Percentiles rank a stretch among this genome's conserved stretches.
Evolutionary conservation across 345 rosid genomes (phyloP).

Genomic region (Gossypium mustelinum): DNA sequence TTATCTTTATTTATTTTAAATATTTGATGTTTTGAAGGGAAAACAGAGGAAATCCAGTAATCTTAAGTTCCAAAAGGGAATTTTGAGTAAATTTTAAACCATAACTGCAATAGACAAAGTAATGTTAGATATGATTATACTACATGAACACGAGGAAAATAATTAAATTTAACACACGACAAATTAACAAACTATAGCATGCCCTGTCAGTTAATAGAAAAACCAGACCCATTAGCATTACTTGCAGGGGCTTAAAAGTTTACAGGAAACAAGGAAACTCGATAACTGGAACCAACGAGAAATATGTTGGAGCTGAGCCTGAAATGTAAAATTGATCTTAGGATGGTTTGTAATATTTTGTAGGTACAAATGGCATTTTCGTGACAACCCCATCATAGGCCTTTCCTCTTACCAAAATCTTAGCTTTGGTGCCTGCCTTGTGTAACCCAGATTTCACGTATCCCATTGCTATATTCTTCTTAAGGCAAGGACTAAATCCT

Average conservation of each 20-base stretch:
- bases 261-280: not conserved
- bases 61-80: not conserved
- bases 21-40: not conserved
- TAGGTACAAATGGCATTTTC: slow-evolving; percentile 80
- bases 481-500: slow-evolving; percentile 93
- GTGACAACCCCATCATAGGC: slow-evolving; percentile 75
- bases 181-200: not conserved
- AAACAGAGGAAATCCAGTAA: not conserved
- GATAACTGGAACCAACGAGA: not conserved
- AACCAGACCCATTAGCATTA: not conserved
- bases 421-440: slow-evolving; percentile 76
- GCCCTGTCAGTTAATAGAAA: not conserved
- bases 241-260: not conserved
- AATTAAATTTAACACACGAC: not conserved
- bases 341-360: slow-evolving; percentile 82
- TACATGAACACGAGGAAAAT: no score
- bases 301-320: slow-evolving; percentile 10
- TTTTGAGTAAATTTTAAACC: not conserved
- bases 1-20: not conserved
- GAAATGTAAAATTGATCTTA: slow-evolving; percentile 24
- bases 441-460: slow-evolving; percentile 90
- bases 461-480: slow-evolving; percentile 98
- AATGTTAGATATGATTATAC: no score
- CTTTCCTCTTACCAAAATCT: slow-evolving; percentile 80
- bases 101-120: no score